Percentiles rank a stretch among this genome's conserved stretches.
phyloP scores from a whole-genome alignment of 1,284 basidiomycete genomes.

The Moesziomyces globuligerus region DNA sequence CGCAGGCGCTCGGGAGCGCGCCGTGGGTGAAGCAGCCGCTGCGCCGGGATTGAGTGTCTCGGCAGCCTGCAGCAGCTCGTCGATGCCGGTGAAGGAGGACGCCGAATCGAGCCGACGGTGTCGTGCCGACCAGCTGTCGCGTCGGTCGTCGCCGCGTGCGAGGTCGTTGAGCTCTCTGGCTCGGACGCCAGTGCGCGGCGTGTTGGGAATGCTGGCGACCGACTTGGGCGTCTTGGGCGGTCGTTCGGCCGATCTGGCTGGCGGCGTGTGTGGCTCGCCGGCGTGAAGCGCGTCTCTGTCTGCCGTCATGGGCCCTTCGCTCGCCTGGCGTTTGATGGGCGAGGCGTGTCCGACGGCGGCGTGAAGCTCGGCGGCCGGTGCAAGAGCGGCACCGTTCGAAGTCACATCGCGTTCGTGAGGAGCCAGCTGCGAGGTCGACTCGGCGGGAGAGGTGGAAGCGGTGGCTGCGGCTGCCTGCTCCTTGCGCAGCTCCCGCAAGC shows the following conservation, averaged over 20 bases:
- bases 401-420: conserved; percentile 33
- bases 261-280: conserved; percentile 34
- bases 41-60: conserved; percentile 60
- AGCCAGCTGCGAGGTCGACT: conserved; percentile 11
- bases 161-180: conserved; percentile 36
- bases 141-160: conserved; percentile 29
- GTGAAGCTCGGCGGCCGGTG: conserved; percentile 29
- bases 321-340: conserved; percentile 45
- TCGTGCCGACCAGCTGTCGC: conserved; percentile 38
- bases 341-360: conserved; percentile 27
- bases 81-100: conserved; percentile 60
- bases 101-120: conserved; percentile 43
- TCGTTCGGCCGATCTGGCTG: conserved; percentile 26
- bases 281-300: conserved; percentile 18
- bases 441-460: conserved; percentile 13
- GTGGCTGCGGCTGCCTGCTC: conserved; percentile 29
- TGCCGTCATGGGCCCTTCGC: conserved; percentile 39
- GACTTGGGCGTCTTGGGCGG: conserved; percentile 47
- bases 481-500: conserved; percentile 57
- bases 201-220: conserved; percentile 29
- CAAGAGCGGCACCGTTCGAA: conserved; percentile 15
- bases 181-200: conserved; percentile 39
- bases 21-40: conserved; percentile 30
- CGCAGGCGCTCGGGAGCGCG: conserved; percentile 21
- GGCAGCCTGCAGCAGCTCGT: conserved; percentile 65